Conservation (phyloP, 2,329 filamentous ascomycete genomes). For the Ramularia endophylla region DNA sequence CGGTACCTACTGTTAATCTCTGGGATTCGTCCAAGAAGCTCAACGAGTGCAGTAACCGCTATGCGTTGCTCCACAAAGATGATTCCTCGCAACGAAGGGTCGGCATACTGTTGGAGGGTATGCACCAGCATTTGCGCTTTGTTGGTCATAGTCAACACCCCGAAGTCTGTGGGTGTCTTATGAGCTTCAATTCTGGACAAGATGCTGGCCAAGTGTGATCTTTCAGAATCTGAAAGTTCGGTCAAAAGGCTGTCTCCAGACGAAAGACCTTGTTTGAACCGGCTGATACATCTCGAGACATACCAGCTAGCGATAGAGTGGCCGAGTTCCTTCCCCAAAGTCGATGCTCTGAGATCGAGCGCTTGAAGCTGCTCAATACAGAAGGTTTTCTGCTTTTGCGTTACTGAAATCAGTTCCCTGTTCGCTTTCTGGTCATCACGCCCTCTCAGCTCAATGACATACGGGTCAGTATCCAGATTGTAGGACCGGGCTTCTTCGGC, state of each 20-base stretch:
- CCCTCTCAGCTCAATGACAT: conserved; percentile 30
- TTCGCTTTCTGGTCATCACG: conserved; percentile 23
- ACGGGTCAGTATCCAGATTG: conserved; percentile 37
- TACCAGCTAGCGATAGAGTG: conserved; percentile 35
- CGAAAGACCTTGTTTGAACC: conserved; percentile 22
- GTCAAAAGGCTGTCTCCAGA: conserved; percentile 21
- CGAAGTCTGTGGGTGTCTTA: too few species aligned
- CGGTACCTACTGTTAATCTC: conserved; percentile 31
- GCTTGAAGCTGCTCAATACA: conserved; percentile 34
- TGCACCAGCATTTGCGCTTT: conserved; percentile 29
- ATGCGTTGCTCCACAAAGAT: conserved; percentile 43
- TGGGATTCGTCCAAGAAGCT: conserved; percentile 18
- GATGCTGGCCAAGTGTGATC: conserved; percentile 23
- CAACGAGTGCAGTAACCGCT: conserved; percentile 37
- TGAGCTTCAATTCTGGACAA: conserved; percentile 2
- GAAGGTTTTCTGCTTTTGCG: conserved; percentile 33
- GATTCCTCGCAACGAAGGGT: conserved; percentile 34
- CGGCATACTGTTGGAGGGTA: conserved; percentile 31
- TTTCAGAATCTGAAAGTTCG: conserved; percentile 32
- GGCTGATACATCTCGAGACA: conserved; percentile 31
- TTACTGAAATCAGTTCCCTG: conserved; percentile 23
- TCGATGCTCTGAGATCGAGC: conserved; percentile 29
- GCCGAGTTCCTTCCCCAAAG: conserved; percentile 36
- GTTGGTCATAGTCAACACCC: conserved; percentile 7
- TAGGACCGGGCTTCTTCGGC: conserved; percentile 9